Evolutionary conservation across 2,329 filamentous ascomycete species (phyloP), one percentile per base, ranked within the genome.

Genomic region (Didymella exigua): DNA sequence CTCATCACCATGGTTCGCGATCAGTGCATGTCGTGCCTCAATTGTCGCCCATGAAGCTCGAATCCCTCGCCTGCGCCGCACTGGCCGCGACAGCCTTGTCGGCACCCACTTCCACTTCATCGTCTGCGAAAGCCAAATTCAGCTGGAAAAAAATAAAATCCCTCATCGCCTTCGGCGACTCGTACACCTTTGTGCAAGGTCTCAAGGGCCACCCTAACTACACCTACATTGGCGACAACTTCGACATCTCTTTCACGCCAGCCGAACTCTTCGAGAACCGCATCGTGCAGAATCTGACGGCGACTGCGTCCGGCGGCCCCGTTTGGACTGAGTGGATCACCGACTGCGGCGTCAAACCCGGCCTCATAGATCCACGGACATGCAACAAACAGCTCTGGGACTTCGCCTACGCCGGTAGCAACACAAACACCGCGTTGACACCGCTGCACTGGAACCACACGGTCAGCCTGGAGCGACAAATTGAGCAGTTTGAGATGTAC

Each of bases 281-380:
- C 54, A 84, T 84, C 54, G 76, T 83, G 2, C 81, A 84, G 36
- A 83, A 84, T 33, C 77, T 80, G 58, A 79, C 76, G 2, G 71
- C 71, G 23, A 66, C 64, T 13, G 81, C 81, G 16, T 78, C 81
- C 49, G 82, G 81, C 1, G 82, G 82, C 0, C 79, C 82, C 0
- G 82, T 84, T 50, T 85, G 82, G 81, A 75, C 83, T 5, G 80
- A 84, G 61, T 80, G 76, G 49, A 70, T 85, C 19, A 84, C 82
- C 6, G 67, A 71, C 1, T 84, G 83, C 62, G 81, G 78, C n/a
- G 44, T 79, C 8, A 62, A 78, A 31, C 65, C 74, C 13, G 79
- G 80, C 7, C 63, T 78, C 3, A 78, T 74, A 9, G 70, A 73
- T 2, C 81, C 81, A 2, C 65, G 67, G 23, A 69, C 70, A 18